Base-by-base conservation (phyloP, 2,329 filamentous ascomycete species). In the Gremmenia infestans region DNA sequence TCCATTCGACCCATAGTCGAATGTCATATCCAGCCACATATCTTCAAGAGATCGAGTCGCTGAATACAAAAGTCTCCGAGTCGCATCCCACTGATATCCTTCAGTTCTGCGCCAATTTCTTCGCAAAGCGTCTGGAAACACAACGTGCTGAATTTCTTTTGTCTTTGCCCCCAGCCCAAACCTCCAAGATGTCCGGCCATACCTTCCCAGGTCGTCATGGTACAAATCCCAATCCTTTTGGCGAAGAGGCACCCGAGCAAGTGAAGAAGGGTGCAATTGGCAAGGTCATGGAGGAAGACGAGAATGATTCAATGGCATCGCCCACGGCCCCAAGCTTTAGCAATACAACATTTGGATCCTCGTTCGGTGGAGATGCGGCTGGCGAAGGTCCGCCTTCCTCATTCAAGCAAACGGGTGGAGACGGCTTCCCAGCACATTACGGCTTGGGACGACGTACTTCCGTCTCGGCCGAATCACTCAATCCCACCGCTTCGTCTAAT, bases 401-500 rank as follows among this genome's bases (percentile, higher is more conserved):
- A 58, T 67, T 69, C 69, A 67, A 67, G 50, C 53, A 61, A 40
- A 55, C 61, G 28, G 71, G 82, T 58, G 75, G 81, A 40, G 85
- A 89, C 63, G 85, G 83, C 65, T 90, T 96, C 69, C 94, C 94
- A 54, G 88, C 83, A 65, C 92, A 97, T 72, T 97, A 97, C 76
- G 96, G 96, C 72, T 87, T 96, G 74, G 89, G 85, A 66, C 88
- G 94, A 61, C 89, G 94, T 67, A 97, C 92, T 40, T 97, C 94
- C 3, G 94, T 99, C 52, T 97, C 94, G 42, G 94, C 94, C 50
- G 94, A 99, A 74, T 97, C 93, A 1, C 80, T 97, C 68, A 96
- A 96, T 72, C 94, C 94, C 17, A 89, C 86, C 49, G 86, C 88
- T 35, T 87, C 91, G 58, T 83, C 84, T 55, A 87, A 90, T 67